These are phyloP conservation scores for Sporothrix schenckii DNA, from an alignment of 2,329 filamentous ascomycete genomes.

Conservation along the genomic window DNA sequence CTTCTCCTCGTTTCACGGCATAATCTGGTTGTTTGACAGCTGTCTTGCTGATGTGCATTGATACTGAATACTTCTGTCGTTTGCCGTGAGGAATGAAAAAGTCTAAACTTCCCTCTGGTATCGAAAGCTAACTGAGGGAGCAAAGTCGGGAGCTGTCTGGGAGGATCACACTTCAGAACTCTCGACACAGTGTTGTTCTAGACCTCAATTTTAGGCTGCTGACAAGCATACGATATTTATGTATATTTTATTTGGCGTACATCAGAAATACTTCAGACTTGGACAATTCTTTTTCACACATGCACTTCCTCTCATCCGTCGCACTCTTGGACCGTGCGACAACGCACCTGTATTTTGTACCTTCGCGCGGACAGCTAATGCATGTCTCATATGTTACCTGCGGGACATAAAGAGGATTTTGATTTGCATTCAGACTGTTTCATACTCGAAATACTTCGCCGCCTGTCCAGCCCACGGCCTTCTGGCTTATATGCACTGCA, in stretches of 20 bases:
- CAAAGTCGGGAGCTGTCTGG: background rate
- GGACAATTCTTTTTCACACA: background rate
- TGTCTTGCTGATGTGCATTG: background rate
- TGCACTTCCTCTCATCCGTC: background rate
- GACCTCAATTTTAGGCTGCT: background rate
- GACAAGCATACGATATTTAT: background rate
- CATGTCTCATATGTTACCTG: background rate
- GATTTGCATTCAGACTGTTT: background rate
- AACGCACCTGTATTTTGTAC: background rate
- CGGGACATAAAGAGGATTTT: background rate
- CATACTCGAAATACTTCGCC: background rate
- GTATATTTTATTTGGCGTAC: background rate
- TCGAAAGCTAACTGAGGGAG: background rate
- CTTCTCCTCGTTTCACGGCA: constrained; percentile 7
- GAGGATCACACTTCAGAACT: background rate
- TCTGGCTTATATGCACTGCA: constrained; percentile 16
- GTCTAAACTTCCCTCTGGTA: background rate
- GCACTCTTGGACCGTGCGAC: background rate
- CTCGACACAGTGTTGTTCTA: background rate
- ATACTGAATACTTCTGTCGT: background rate
- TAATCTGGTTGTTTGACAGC: constrained; percentile 6
- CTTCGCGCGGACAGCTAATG: background rate
- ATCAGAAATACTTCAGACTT: background rate
- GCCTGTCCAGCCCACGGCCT: background rate
- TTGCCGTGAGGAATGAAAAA: background rate